These are phyloP conservation scores for Lyophyllum semitale DNA, from an alignment of 768 basidiomycete species.

Conservation along the genomic window DNA sequence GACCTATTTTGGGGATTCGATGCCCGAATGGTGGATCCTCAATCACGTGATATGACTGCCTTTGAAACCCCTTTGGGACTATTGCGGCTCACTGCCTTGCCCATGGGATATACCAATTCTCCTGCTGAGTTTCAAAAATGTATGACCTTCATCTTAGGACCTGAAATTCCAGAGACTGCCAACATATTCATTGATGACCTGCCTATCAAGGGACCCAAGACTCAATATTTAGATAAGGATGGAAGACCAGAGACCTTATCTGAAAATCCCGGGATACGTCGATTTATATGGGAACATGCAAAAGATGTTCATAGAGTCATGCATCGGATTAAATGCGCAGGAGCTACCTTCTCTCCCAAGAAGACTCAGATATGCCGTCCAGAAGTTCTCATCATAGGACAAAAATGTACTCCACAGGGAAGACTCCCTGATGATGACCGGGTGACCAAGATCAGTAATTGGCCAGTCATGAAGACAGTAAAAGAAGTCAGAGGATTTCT, in stretches of 20 bases:
- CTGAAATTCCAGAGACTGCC: slow-evolving; percentile 30
- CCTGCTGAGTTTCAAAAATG: slow-evolving; percentile 31
- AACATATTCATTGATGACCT: slow-evolving; percentile 34
- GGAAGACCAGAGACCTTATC: slow-evolving; percentile 28
- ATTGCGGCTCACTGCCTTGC: slow-evolving; percentile 28
- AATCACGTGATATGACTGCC: slow-evolving; percentile 38
- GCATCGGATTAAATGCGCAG: slow-evolving; percentile 27
- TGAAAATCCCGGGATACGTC: slow-evolving; percentile 29
- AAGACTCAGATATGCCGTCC: too few species aligned
- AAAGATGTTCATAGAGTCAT: slow-evolving; percentile 28
- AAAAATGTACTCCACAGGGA: slow-evolving; percentile 34
- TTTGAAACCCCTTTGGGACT: slow-evolving; percentile 38
- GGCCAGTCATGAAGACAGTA: slow-evolving; percentile 22
- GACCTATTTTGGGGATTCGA: too few species aligned
- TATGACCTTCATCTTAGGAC: slow-evolving; percentile 31
- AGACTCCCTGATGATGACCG: too few species aligned
- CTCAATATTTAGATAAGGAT: slow-evolving; percentile 23
- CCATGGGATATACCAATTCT: slow-evolving; percentile 41
- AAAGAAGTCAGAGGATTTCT: slow-evolving; percentile 31
- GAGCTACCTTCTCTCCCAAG: slow-evolving; percentile 34
- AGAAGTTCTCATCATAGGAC: slow-evolving; percentile 29
- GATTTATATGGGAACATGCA: too few species aligned
- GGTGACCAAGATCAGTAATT: slow-evolving; percentile 27
- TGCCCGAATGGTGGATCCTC: slow-evolving; percentile 7
- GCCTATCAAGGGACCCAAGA: slow-evolving; percentile 28